phyloP scores from a whole-genome alignment of 2,329 filamentous ascomycete species.

The Arthrobotrys iridis region DNA sequence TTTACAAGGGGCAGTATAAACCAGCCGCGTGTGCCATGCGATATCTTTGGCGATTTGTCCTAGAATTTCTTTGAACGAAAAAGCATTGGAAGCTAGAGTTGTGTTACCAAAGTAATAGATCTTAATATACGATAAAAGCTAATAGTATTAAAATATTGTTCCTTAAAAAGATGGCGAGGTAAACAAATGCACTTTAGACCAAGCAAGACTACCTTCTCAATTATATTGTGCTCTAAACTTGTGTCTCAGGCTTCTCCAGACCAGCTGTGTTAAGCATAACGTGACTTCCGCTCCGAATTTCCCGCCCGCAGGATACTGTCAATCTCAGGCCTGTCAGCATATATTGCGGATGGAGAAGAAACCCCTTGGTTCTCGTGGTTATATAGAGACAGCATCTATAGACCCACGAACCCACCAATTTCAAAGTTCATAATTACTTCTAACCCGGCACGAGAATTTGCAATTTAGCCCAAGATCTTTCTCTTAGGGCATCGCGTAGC shows the following conservation, averaged over 20 bases:
- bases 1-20: too few species aligned
- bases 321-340: too few species aligned
- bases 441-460: neutral
- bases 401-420: neutral
- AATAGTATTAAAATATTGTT: neutral
- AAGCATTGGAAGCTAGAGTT: neutral
- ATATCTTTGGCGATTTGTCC: too few species aligned
- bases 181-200: neutral
- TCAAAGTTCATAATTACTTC: neutral
- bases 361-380: too few species aligned
- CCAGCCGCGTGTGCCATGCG: too few species aligned
- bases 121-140: neutral
- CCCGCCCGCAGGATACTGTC: too few species aligned
- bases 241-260: too few species aligned
- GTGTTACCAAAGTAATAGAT: neutral
- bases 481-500: neutral
- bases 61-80: neutral
- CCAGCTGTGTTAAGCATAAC: too few species aligned
- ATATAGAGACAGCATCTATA: too few species aligned
- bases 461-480: neutral
- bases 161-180: neutral
- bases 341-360: neutral
- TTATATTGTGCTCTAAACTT: too few species aligned
- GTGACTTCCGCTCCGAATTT: too few species aligned
- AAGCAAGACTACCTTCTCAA: too few species aligned